Base-by-base conservation (phyloP, 139 green algal genomes). In the Coccomyxa sp. region DNA sequence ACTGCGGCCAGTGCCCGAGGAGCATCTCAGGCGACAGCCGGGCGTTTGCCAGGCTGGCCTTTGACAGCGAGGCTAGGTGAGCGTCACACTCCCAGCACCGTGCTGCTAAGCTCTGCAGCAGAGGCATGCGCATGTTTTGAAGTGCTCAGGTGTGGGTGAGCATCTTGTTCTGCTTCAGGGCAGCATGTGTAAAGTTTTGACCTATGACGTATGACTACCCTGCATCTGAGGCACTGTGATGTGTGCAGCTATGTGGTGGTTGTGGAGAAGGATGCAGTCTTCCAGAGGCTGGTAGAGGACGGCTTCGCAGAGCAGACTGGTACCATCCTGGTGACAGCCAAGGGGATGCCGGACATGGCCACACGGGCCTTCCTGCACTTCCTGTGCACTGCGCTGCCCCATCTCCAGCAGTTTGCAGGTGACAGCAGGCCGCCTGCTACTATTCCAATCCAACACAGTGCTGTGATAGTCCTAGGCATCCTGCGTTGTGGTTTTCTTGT, bases 211-310 rank as follows among this genome's bases (percentile, higher is more conserved):
- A n/a, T n/a, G n/a, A n/a, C n/a, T n/a, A n/a, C n/a, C n/a, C n/a
- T n/a, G n/a, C n/a, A 71, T 69, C 70, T 82, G 12, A 37, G 74
- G 38, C 36, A 81, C 18, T 16, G 8, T 55, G 10, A n/a, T 41
- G 31, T 22, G 27, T 0, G 7, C 73, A 75, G 78, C 16, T 88
- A 79, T 73, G 74, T 97, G 34, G 68, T 96, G 24, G 86, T 96
- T 29, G 81, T 96, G 3, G 92, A 96, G 81, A 96, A 96, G 84
- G 93, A 97, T 39, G 87, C 93, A 0, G 77, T 97, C 0, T 97
- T 97, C 54, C 89, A 94, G 78, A 64, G 84, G 14, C 82, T 90
- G 27, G 50, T 74, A 34, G 76, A 83, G 35, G 70, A 88, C 37
- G 27, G 37, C 16, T 84, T 86, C 34, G 79, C 41, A 55, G 29